Evolutionary conservation across 2,329 filamentous ascomycete species (phyloP), one percentile per base, ranked within the genome.

Genomic region (Rhexocercosporidium sp.): DNA sequence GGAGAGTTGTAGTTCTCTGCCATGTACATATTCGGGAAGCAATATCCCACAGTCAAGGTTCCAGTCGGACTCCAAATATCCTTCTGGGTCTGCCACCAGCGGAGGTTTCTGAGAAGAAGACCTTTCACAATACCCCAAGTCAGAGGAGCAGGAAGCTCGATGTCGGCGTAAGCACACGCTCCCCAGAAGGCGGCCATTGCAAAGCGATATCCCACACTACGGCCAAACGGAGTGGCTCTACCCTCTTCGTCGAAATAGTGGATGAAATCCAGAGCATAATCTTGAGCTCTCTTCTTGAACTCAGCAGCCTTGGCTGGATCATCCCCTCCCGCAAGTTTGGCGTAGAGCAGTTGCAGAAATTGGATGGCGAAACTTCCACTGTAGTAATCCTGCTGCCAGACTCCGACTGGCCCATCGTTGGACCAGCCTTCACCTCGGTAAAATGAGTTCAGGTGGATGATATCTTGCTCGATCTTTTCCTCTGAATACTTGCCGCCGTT

Each of bases 161-260:
- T 88, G 71, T 89, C 89, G 3, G 91, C 91, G 73, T 93, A 93
- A 0, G 90, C 92, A 31, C 94, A 79, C 0, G 91, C 90, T 14
- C 90, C 89, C 92, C 92, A 94, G 80, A 94, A 94, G 0, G 88
- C 91, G n/a, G 90, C 89, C 88, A 94, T 94, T 59, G 91, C 92
- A 77, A 93, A 94, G n/a, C 92, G 87, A 77, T 95, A 95, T 7
- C 90, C 92, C 59, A 94, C 85, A 62, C 90, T 92, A 57, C 92
- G 86, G 3, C 92, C 92, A 71, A 93, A 95, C 0, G 92, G 92
- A 61, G 93, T 91, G 1, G 90, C 85, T 27, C 90, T 84, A 5
- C 89, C 92, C 76, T 92, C 85, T 9, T 88, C 83, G 73, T 93
- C 91, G 69, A 92, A 93, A 78, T 93, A 94, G 79, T 93, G 89